Evolutionary conservation across 2,329 filamentous ascomycete species (phyloP), one percentile per base, ranked within the genome.

Genomic region (Diaporthe sp.): DNA sequence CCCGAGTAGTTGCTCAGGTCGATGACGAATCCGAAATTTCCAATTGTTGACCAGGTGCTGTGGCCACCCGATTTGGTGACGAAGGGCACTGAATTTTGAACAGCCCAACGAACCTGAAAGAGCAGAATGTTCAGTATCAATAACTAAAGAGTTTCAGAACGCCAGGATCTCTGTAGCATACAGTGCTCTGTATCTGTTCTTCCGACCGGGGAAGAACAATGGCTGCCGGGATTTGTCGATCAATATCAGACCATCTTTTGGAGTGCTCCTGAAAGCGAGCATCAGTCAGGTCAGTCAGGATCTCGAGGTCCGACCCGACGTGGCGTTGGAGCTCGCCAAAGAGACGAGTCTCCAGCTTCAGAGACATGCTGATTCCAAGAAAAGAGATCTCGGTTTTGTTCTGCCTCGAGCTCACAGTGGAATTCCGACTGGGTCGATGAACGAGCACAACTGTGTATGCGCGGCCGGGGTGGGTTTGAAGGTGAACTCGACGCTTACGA

Each of bases 11-110:
- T 62, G 34, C 28, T 44, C 42, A 70, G 34, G 42, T 74, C 73
- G 46, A 70, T 70, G 34, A 74, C 31, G 4, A 74, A 61, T 12
- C 73, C 73, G 9, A 49, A 8, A 1, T 28, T 6, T 61, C 73
- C 73, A 46, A 74, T 70, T 8, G 62, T 70, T 25, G 62, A 74
- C 73, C 73, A 70, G 31, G 19, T 74, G 65, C 73, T 74, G 31
- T 74, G 73, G n/a, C 73, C 73, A 37, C 65, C 73, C 13, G 65
- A 74, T 46, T 69, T 74, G 62, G 42, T 59, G 6, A 74, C 72
- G 22, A 74, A 74, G 17, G 72, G 72, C 25, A 74, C 62, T 2
- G 72, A 69, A 13, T 55, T 44, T 46, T 61, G 31, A 12, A 53
- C 62, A 6, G 62, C 72, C 72, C 72, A 74, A 15, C 19, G 55